phyloP scores from a whole-genome alignment of 2,329 filamentous ascomycete genomes.

The Phaeophleospora eucalypticola region DNA sequence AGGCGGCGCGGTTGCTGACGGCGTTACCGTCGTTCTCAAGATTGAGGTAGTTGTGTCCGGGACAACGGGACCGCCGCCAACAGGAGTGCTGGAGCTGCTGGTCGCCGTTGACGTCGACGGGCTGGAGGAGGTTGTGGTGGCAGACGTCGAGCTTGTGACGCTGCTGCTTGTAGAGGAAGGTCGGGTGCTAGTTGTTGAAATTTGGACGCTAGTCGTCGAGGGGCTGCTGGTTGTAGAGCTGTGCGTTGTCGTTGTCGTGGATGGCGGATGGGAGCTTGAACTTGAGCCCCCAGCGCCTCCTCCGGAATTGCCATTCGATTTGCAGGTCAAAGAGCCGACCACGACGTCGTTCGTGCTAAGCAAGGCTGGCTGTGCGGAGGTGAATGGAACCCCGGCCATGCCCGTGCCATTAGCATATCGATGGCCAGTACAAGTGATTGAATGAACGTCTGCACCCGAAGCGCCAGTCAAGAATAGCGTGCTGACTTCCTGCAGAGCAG shows the following conservation, averaged over 20 bases:
- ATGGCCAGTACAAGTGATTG: constrained; percentile 26
- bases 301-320: constrained; percentile 1
- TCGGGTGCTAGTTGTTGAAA: neutral
- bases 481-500: constrained; percentile 23
- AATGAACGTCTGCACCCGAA: constrained; percentile 12
- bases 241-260: neutral
- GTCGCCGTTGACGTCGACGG: neutral
- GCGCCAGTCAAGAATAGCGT: constrained; percentile 24
- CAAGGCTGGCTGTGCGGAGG: constrained; percentile 14
- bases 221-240: neutral
- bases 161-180: neutral
- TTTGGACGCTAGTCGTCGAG: neutral
- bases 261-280: neutral
- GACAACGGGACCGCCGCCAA: too few species aligned
- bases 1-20: neutral
- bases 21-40: neutral
- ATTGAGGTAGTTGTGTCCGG: neutral
- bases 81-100: neutral
- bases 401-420: constrained; percentile 19
- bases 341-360: constrained; percentile 26
- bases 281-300: neutral
- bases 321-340: constrained; percentile 25
- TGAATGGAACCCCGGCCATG: constrained; percentile 23
- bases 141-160: neutral
- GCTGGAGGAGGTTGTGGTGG: neutral